phyloP scores from a whole-genome alignment of 2,329 filamentous ascomycete genomes.

The Neoascochyta sp. region DNA sequence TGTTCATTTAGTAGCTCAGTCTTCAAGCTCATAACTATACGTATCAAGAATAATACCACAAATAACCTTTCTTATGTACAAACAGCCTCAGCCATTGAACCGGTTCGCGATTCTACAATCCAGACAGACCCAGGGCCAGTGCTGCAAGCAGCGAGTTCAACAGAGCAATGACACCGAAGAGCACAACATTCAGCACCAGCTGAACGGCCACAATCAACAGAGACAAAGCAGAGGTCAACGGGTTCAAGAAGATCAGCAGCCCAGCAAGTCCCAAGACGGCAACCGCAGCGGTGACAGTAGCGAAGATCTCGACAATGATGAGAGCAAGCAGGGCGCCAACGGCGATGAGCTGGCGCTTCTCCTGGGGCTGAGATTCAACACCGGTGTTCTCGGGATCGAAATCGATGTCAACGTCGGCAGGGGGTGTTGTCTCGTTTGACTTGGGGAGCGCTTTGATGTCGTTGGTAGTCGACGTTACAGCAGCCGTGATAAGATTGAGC shows the following conservation, averaged over 20 bases:
- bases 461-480: conserved; percentile 8
- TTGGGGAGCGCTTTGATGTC: conserved; percentile 10
- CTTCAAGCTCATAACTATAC: too few relatives aligned
- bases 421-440: conserved; percentile 2
- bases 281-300: conserved; percentile 14
- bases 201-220: conserved; percentile 15
- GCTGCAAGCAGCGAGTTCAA: conserved; percentile 12
- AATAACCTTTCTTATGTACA: too few relatives aligned
- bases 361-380: conserved; percentile 1
- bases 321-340: conserved; percentile 11
- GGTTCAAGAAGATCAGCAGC: conserved; percentile 13
- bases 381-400: neutral
- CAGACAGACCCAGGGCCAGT: conserved; percentile 8
- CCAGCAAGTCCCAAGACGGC: conserved; percentile 15
- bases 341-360: conserved; percentile 12
- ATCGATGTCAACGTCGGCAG: neutral
- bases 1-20: too few relatives aligned
- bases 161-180: conserved; percentile 13
- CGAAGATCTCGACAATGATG: conserved; percentile 20
- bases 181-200: conserved; percentile 12
- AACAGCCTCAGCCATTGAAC: too few relatives aligned
- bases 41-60: too few relatives aligned
- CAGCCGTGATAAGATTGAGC: conserved; percentile 13
- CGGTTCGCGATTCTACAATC: too few relatives aligned
- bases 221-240: conserved; percentile 11